A percentile compares a stretch with the other conserved stretches of the same genome.
Conservation (phyloP, 176 grass and related monocot genomes). For the Oryza brachyantha region DNA sequence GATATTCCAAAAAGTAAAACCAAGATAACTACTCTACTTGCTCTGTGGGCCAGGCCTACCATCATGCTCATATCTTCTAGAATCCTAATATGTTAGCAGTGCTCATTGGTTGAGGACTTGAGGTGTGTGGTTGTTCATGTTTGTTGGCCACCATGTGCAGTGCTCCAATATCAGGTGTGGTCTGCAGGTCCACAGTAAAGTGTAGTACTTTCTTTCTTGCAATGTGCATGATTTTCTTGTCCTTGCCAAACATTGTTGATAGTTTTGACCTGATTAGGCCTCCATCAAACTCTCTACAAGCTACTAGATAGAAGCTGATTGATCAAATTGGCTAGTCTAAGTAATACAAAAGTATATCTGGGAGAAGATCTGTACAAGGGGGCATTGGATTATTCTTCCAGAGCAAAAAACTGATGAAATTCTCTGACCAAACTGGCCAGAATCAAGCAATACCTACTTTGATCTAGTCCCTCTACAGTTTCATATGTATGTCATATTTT, state of each 20-base stretch:
- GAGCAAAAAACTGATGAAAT: conserved; percentile 35
- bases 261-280: conserved; percentile 28
- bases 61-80: conserved; percentile 27
- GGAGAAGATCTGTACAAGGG: conserved; percentile 34
- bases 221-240: conserved; percentile 23
- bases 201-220: conserved; percentile 13
- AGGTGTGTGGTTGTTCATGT: background rate
- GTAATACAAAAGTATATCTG: conserved; percentile 10
- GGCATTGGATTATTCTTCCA: conserved; percentile 40
- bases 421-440: conserved; percentile 3
- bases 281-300: conserved; percentile 29
- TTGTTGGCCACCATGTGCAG: conserved; percentile 26
- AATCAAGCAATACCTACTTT: conserved; percentile 49
- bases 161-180: conserved; percentile 25
- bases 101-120: background rate
- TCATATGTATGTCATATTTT: conserved; percentile 7
- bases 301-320: background rate
- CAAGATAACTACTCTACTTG: background rate
- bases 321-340: conserved; percentile 16
- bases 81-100: conserved; percentile 10
- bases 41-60: conserved; percentile 8
- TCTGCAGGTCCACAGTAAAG: conserved; percentile 14
- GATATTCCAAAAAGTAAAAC: background rate
- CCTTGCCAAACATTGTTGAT: conserved; percentile 10
- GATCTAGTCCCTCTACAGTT: conserved; percentile 32